These are phyloP conservation scores for Pseudogymnoascus sp. DNA, from an alignment of 2,329 filamentous ascomycete genomes.

Conservation along the genomic window DNA sequence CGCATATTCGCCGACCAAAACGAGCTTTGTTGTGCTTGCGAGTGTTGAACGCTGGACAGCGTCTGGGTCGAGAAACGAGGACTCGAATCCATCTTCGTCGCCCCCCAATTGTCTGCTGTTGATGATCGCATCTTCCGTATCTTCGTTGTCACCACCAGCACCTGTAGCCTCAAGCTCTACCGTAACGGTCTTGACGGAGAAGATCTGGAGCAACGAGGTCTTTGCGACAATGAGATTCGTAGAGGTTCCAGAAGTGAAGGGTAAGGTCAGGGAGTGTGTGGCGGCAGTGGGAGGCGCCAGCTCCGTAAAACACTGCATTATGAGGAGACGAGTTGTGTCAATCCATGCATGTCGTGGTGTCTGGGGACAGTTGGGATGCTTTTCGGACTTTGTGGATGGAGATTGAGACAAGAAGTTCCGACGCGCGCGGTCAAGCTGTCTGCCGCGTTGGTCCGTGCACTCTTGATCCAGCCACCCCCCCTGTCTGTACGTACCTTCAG, in stretches of 20 bases:
- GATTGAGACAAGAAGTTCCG: background rate
- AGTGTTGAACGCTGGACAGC: conserved; percentile 55
- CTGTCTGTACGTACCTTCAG: background rate
- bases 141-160: conserved; percentile 19
- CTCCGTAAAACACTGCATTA: conserved; percentile 97
- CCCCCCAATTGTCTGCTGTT: conserved; percentile 44
- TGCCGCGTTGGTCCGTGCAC: conserved; percentile 5
- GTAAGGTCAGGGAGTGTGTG: conserved; percentile 72
- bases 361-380: background rate
- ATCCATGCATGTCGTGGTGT: background rate
- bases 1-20: conserved; percentile 75
- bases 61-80: conserved; percentile 59
- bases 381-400: background rate
- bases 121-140: conserved; percentile 37
- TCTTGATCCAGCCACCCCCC: background rate
- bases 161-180: conserved; percentile 43
- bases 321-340: conserved; percentile 13
- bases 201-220: conserved; percentile 88
- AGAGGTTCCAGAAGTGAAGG: conserved; percentile 67
- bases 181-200: conserved; percentile 60
- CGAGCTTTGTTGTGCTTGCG: conserved; percentile 64
- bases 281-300: conserved; percentile 89
- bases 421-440: background rate
- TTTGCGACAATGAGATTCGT: conserved; percentile 87
- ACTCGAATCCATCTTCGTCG: conserved; percentile 56